Conservation (phyloP, 768 basidiomycete genomes). For the Naematelia aurantialba region DNA sequence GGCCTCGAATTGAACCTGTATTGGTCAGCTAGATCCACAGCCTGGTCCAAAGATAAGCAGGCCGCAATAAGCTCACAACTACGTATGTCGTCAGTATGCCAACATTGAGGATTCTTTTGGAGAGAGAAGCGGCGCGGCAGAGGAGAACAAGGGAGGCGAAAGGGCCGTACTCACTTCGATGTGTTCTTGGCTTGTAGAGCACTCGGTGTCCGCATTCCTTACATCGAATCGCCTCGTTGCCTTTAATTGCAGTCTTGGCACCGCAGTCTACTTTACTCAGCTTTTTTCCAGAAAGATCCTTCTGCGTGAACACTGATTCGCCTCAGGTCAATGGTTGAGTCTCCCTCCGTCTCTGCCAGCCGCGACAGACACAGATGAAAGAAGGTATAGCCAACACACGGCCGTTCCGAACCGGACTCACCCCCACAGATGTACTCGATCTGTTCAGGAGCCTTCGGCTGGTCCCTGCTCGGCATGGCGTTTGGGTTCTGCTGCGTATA, state of each 20-base stretch:
- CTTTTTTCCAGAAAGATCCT: too few relatives aligned
- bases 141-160: not conserved
- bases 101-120: too few relatives aligned
- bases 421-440: slow-evolving; percentile 45
- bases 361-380: too few relatives aligned
- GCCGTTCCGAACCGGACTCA: slow-evolving; percentile 18
- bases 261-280: slow-evolving; percentile 74
- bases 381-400: too few relatives aligned
- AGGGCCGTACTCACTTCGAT: slow-evolving; percentile 64
- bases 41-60: slow-evolving; percentile 54
- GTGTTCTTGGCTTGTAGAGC: slow-evolving; percentile 97
- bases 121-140: not conserved
- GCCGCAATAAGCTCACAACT: too few relatives aligned
- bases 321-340: too few relatives aligned
- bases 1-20: slow-evolving; percentile 60
- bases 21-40: slow-evolving; percentile 1
- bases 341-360: too few relatives aligned
- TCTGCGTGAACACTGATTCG: too few relatives aligned
- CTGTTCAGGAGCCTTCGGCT: slow-evolving; percentile 27
- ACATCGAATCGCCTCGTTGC: slow-evolving; percentile 90
- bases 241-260: slow-evolving; percentile 82
- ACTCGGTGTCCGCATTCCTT: slow-evolving; percentile 95
- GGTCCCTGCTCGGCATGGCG: slow-evolving; percentile 25
- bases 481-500: slow-evolving; percentile 38
- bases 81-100: too few relatives aligned